A percentile compares a stretch with the other conserved stretches of the same genome.
Conservation (phyloP, 768 basidiomycete species). For the Boletus subparvulus region DNA sequence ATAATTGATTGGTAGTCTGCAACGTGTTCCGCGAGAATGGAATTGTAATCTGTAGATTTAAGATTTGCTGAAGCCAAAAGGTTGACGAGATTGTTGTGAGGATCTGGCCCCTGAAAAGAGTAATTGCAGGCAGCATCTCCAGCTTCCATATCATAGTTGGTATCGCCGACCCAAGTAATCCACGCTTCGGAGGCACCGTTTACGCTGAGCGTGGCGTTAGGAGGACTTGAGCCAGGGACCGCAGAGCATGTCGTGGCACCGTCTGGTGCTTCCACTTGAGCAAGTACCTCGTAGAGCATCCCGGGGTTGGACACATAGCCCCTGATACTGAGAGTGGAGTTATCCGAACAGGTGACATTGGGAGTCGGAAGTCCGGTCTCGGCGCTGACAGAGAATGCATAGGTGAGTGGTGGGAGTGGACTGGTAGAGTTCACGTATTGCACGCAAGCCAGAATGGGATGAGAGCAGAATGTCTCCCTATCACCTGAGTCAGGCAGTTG, state of each 20-base stretch:
- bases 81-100: constrained; percentile 46
- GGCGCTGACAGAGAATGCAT: constrained; percentile 45
- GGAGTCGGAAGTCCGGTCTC: constrained; percentile 53
- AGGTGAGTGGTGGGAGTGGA: constrained; percentile 43
- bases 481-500: background rate
- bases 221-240: constrained; percentile 25
- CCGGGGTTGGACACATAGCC: constrained; percentile 51
- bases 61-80: constrained; percentile 35
- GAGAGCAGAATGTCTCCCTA: constrained; percentile 65
- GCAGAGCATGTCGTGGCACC: constrained; percentile 36
- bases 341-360: constrained; percentile 59
- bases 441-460: constrained; percentile 59
- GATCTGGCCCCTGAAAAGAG: constrained; percentile 63
- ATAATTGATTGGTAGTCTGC: constrained; percentile 48
- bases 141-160: constrained; percentile 63
- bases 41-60: constrained; percentile 33
- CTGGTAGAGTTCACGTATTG: constrained; percentile 48
- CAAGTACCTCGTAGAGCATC: constrained; percentile 73
- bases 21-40: constrained; percentile 48
- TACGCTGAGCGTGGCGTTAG: constrained; percentile 52
- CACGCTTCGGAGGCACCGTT: constrained; percentile 50
- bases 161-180: constrained; percentile 75
- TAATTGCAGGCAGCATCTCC: constrained; percentile 56
- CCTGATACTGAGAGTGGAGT: constrained; percentile 53
- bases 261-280: constrained; percentile 40